Conservation (phyloP, 2,329 filamentous ascomycete species). For the Metarhizium sp. region DNA sequence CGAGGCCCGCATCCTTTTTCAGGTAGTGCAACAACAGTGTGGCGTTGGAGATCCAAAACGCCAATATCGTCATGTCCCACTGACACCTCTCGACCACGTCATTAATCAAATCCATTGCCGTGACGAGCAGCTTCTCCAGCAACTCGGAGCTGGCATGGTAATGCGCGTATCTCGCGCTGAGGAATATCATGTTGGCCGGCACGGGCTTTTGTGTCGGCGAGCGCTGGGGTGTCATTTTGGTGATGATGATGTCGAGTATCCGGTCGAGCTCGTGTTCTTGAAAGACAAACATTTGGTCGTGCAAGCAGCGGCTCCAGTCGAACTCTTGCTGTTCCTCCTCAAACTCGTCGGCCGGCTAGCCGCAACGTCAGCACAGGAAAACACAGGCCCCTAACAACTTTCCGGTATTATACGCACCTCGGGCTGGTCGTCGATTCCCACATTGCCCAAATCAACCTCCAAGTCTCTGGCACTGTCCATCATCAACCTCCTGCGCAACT, state of each 20-base stretch:
- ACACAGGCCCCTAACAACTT: background rate
- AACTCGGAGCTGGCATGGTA: conserved; percentile 88
- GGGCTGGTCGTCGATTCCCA: conserved; percentile 90
- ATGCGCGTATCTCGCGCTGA: conserved; percentile 91
- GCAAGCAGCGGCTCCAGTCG: conserved; percentile 85
- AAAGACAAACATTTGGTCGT: conserved; percentile 99
- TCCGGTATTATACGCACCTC: conserved; percentile 49
- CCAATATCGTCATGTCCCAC: conserved; percentile 99
- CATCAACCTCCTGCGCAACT: conserved; percentile 94
- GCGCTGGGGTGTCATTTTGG: conserved; percentile 93
- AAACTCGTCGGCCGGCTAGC: conserved; percentile 62
- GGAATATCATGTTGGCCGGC: conserved; percentile 91
- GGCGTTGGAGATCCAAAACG: conserved; percentile 97
- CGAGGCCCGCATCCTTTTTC: conserved; percentile 81
- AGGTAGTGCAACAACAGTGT: conserved; percentile 93
- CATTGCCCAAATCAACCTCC: conserved; percentile 90
- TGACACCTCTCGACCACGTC: conserved; percentile 91
- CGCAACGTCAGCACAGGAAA: conserved; percentile 14
- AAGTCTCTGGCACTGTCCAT: conserved; percentile 98
- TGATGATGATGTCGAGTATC: conserved; percentile 93
- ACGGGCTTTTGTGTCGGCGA: conserved; percentile 97
- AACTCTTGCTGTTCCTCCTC: conserved; percentile 91
- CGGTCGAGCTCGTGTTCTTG: conserved; percentile 86
- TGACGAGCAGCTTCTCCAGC: conserved; percentile 67
- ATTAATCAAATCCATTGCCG: conserved; percentile 94